Base-by-base conservation (phyloP, 768 basidiomycete genomes). In the Hygrophoropsis aurantiaca region DNA sequence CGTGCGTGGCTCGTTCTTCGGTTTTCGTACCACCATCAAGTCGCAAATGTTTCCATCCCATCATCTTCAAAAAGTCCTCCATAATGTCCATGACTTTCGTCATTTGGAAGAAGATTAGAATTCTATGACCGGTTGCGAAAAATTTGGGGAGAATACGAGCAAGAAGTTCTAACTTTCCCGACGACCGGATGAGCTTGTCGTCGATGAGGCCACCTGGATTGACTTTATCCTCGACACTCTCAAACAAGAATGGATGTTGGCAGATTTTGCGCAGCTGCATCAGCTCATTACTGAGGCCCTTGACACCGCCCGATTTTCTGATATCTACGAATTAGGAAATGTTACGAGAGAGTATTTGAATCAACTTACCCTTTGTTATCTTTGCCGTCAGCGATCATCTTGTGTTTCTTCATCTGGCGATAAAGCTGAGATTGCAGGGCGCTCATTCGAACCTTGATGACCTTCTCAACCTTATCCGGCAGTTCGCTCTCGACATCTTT, bases 81-180 rank as follows among this genome's bases (percentile, higher is more conserved):
- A 95, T 92, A 63, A 97, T 94, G 53, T 95, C 91, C 94, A 98
- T 97, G 58, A 97, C 92, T 61, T 93, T 90, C 13, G 94, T 97
- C 97, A 98, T 97, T 70, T 99, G 97, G 85, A 98, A 98, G 82
- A 99, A 98, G 58, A 99, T 97, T 47, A 99, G 82, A 38, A 95
- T 91, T 62, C 94, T 84, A 72, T 98, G 97, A 4, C 87, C 89
- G 5, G 90, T 92, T 5, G 80, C 69, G 58, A 98, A 97, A 58
- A 99, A 87, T 66, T 98, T 98, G 40, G 97, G 97, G 19, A 99
- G 76, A 55, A 98, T 84, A 36, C 94, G 83, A 55, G 85, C 85
- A 15, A 98, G 76, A 9, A 99, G 66, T 64, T 98, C 95, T 44
- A 99, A 82, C 71, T 99, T 99, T 54, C 97, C 97, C 5, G 93